Base-by-base conservation (phyloP, 805 yeast species). In the Danielia oregonensis region DNA sequence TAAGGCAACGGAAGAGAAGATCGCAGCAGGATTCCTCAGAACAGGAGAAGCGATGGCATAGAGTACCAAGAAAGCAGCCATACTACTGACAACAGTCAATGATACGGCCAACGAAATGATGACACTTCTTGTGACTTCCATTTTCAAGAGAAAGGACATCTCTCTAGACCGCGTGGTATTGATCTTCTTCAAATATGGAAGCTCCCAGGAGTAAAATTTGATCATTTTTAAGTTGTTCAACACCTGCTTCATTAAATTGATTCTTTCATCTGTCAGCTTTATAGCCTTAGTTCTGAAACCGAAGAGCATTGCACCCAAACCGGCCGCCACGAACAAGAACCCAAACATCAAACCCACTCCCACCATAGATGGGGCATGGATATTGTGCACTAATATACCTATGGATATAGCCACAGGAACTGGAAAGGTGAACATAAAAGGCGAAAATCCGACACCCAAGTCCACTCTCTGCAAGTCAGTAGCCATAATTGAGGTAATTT, bases 181-280 rank as follows among this genome's bases (percentile, higher is more conserved):
- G 26, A 39, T 24, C 19, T 18, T 19, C 17, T 19, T 17, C 14
- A 32, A 32, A 30, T 32, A 39, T 3, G 43, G 37, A 6, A 32
- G 8, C 15, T 39, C 43, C 43, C 43, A 39, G 11, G 40, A 29
- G 40, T 39, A 39, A 26, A 39, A 29, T 30, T 39, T 39, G 21
- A 39, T 33, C 30, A 39, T 39, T 15, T 30, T 29, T 26, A 39
- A 28, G 32, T 39, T 39, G 24, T 11, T 32, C 12, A 39, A 17
- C 12, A 39, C 29, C 26, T 39, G 40, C 17, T 35, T 35, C 30
- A 36, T 33, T 24, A 17, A 24, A 3, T 29, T 29, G 6, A 39
- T 37, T 6, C 43, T 21, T 5, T 15, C n/a, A 15, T 39, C 43
- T n/a, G 40, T 39, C 21, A 15, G 33, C 28, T 26, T 36, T 16